phyloP scores from a whole-genome alignment of 163 green algal species.

The Botryococcus braunii region DNA sequence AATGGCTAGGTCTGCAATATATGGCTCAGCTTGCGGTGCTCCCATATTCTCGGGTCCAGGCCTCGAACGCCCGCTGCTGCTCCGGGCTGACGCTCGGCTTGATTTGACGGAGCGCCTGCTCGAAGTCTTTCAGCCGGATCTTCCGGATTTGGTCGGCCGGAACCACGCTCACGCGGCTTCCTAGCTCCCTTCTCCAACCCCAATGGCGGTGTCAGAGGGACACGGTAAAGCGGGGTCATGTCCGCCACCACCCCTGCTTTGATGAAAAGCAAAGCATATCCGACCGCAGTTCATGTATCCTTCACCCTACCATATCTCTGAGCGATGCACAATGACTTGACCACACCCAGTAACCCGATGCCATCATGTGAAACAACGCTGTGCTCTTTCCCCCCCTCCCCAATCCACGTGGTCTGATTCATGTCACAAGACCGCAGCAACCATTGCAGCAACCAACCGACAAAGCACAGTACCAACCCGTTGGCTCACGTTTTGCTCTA shows the following conservation, averaged over 20 bases:
- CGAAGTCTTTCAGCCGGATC: constrained; percentile 40
- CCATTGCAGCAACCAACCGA: too few species aligned
- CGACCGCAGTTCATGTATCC: too few species aligned
- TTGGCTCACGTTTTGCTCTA: too few species aligned
- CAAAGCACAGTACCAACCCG: too few species aligned
- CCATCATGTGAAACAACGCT: not conserved
- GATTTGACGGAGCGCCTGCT: constrained; percentile 22
- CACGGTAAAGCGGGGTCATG: not conserved
- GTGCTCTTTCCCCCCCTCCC: too few species aligned
- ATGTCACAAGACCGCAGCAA: not conserved
- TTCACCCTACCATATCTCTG: not conserved
- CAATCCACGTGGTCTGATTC: too few species aligned
- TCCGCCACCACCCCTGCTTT: not conserved
- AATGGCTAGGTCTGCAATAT: too few species aligned
- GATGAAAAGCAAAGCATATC: too few species aligned
- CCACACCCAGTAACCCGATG: not conserved
- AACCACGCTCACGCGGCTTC: constrained; percentile 26
- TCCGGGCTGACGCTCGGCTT: constrained; percentile 31
- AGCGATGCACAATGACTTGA: not conserved
- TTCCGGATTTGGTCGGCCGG: constrained; percentile 29
- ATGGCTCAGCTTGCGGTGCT: too few species aligned
- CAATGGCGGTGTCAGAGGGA: not conserved
- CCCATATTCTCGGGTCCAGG: constrained; percentile 57
- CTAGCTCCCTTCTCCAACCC: constrained; percentile 38
- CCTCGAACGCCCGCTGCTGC: constrained; percentile 46